A percentile compares a stretch with the other conserved stretches of the same genome.
Evolutionary conservation across 225 moss, liverwort and hornwort species (phyloP).

Genomic region (Pleurozium schreberi): DNA sequence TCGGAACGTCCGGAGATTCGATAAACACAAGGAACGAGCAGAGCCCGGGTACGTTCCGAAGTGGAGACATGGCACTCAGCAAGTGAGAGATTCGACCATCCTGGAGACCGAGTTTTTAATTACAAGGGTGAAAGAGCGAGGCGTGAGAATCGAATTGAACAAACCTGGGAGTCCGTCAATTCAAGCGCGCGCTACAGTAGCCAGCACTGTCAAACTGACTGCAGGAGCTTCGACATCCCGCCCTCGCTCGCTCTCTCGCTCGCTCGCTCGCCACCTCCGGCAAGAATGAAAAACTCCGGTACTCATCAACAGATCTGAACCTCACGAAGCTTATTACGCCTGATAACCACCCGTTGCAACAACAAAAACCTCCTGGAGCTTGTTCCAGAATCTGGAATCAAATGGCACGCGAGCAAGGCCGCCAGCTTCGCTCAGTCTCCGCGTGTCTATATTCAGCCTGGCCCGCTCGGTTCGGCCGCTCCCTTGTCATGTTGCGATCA

Average conservation of each 20-base stretch:
- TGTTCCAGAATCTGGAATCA: neutral
- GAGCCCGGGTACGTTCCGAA: neutral
- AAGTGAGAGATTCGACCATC: neutral
- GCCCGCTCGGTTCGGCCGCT: neutral
- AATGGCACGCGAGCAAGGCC: neutral
- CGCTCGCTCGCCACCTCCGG: neutral
- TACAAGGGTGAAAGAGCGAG: neutral
- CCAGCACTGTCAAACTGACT: neutral
- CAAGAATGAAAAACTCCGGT: neutral
- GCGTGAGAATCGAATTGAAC: neutral
- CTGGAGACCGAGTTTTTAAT: neutral
- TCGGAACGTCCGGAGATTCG: neutral
- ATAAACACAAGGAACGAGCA: neutral
- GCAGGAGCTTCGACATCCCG: neutral
- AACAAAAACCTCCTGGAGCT: neutral
- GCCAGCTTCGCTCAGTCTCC: neutral
- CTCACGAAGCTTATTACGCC: too few species aligned
- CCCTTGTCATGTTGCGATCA: neutral
- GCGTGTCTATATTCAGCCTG: neutral
- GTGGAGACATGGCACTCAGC: neutral
- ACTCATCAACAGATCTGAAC: neutral
- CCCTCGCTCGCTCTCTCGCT: too few species aligned
- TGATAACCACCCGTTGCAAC: neutral
- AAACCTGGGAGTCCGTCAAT: neutral
- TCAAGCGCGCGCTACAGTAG: neutral